A percentile compares a stretch with the other conserved stretches of the same genome.
These are phyloP conservation scores for Xylaria intraflava DNA, from an alignment of 495 filamentous ascomycete genomes.

Conservation along the genomic window DNA sequence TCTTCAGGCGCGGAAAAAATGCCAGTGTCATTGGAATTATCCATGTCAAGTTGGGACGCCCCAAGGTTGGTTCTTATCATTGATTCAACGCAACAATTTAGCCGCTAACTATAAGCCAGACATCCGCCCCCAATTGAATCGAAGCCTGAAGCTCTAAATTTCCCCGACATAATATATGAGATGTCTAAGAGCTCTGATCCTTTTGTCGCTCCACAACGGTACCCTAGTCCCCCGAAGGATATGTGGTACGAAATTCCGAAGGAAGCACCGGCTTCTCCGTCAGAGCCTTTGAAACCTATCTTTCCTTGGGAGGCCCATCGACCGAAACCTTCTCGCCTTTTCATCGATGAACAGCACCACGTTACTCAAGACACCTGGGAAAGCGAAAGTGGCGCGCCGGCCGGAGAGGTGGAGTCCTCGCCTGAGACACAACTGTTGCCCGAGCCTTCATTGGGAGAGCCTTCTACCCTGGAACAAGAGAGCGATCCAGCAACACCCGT, in stretches of 20 bases:
- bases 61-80: conserved; percentile 28
- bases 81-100: not conserved
- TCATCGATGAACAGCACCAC: conserved; percentile 39
- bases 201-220: conserved; percentile 66
- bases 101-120: conserved; percentile 39
- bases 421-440: conserved; percentile 17
- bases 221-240: conserved; percentile 74
- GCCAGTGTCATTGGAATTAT: conserved; percentile 21
- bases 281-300: conserved; percentile 54
- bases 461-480: conserved; percentile 29
- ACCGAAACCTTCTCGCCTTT: conserved; percentile 64
- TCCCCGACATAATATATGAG: conserved; percentile 63
- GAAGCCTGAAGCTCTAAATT: conserved; percentile 68
- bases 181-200: conserved; percentile 67
- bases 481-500: conserved; percentile 42
- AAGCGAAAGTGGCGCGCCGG: conserved; percentile 3
- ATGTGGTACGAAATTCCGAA: conserved; percentile 79
- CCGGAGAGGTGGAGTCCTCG: conserved; percentile 17
- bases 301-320: conserved; percentile 80
- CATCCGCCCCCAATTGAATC: conserved; percentile 67
- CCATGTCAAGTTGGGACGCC: conserved; percentile 34
- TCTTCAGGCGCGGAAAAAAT: conserved; percentile 22
- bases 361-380: conserved; percentile 9
- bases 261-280: conserved; percentile 48
- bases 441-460: conserved; percentile 31